Evolutionary conservation across 306 rosid species (phyloP).

Genomic region (Luffa acutangula): DNA sequence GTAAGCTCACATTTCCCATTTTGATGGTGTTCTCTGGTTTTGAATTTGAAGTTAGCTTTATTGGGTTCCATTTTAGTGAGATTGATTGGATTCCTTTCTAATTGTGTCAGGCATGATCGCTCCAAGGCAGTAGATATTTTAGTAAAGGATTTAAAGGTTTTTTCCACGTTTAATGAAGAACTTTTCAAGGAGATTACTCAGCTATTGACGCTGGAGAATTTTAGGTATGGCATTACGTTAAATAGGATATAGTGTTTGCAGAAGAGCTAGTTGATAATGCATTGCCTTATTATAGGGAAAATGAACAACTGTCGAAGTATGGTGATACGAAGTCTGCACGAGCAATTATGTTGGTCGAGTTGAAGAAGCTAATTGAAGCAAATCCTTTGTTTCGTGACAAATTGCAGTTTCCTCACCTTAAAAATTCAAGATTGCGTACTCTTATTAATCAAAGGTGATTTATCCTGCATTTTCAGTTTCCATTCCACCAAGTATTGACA

Average conservation of each 20-base stretch:
- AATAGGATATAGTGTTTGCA: neutral
- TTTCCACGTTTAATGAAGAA: slow-evolving; percentile 84
- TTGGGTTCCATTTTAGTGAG: neutral
- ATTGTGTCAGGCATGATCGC: slow-evolving; percentile 67
- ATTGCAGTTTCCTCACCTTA: slow-evolving; percentile 90
- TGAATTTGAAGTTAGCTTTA: neutral
- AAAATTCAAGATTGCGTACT: slow-evolving; percentile 87
- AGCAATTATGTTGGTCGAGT: slow-evolving; percentile 96
- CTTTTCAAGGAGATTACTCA: slow-evolving; percentile 94
- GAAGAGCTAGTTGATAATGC: slow-evolving; percentile 9
- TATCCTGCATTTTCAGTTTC: neutral
- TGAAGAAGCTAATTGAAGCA: slow-evolving; percentile 93
- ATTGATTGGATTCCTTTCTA: slow-evolving; percentile 3
- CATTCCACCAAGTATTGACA: neutral
- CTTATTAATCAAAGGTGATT: slow-evolving; percentile 90
- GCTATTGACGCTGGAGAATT: slow-evolving; percentile 85
- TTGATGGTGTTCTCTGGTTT: neutral
- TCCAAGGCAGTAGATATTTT: slow-evolving; percentile 87
- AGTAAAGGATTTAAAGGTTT: slow-evolving; percentile 85
- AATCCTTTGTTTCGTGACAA: slow-evolving; percentile 94
- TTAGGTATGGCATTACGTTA: slow-evolving; percentile 37
- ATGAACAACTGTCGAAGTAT: slow-evolving; percentile 91
- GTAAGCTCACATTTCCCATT: slow-evolving; percentile 41
- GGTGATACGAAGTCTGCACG: slow-evolving; percentile 97
- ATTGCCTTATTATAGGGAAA: slow-evolving; percentile 47